Evolutionary conservation across 2,329 filamentous ascomycete species (phyloP), one percentile per base, ranked within the genome.

Genomic region (Herpotrichia juniperi): DNA sequence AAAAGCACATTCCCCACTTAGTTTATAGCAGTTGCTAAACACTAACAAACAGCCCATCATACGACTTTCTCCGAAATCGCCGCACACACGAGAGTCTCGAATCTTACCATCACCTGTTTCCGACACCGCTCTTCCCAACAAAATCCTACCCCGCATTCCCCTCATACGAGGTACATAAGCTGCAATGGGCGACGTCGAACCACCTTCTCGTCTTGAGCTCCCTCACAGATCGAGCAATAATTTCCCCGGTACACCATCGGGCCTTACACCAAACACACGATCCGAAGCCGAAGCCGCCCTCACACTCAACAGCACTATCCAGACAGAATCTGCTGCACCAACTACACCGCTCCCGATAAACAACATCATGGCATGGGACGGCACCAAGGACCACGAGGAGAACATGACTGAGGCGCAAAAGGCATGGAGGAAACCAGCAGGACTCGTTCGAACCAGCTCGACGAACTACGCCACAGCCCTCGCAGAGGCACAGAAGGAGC

Each of bases 311-410:
- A 65, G 56, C 17, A 47, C 44, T 25, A 48, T 59, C 10, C 70
- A 73, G 52, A 74, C 71, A 19, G 71, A 74, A 37, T 67, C 69
- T 9, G 71, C 71, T 30, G 71, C 70, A 3, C 71, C 71, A 2
- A 67, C 69, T 14, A 62, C 62, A 12, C 52, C 52, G 1, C 34
- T 64, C 21, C 25, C 40, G 6, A 32, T 16, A 7, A 5, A 21
- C 46, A 37, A 25, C 3, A 30, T 14, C 17, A 25, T 31, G 56
- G 47, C 46, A 25, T 26, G 4, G 17, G 21, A 30, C 53, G 31
- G 51, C 55, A 12, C 17, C 14, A 42, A 30, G n/a, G 11, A 4
- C 25, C 4, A 34, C 21, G 45, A 51, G 4, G 39, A 54, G 16
- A 34, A 21, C 24, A 37, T 52, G 31, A 48, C 53, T 16, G 70